These are phyloP conservation scores for Pythium aristosporum DNA, from an alignment of 352 stramenopile species.

Conservation along the genomic window DNA sequence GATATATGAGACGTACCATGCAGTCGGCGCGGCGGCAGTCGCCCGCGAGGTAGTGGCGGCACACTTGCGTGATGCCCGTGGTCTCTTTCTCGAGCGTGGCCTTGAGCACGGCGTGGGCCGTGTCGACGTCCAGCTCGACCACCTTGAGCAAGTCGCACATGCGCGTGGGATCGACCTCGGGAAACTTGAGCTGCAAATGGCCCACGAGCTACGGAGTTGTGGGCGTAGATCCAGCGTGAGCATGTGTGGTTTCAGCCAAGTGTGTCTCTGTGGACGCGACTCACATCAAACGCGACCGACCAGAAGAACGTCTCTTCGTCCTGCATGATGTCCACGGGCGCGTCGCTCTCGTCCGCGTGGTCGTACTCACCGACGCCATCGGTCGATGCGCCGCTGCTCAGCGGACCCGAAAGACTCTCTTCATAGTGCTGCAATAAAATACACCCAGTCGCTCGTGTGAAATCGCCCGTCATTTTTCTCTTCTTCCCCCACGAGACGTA, in stretches of 20 bases:
- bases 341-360: slow-evolving; percentile 14
- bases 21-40: slow-evolving; percentile 83
- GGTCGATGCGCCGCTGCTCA: slow-evolving; percentile 25
- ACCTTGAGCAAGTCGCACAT: slow-evolving; percentile 75
- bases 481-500: slow-evolving; percentile 6
- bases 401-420: slow-evolving; percentile 12
- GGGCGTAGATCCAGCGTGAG: background rate
- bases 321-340: slow-evolving; percentile 39
- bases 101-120: slow-evolving; percentile 73
- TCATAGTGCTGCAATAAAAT: slow-evolving; percentile 14
- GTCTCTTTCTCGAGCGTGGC: slow-evolving; percentile 71
- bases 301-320: slow-evolving; percentile 86
- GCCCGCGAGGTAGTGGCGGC: slow-evolving; percentile 77
- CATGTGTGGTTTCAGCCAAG: background rate
- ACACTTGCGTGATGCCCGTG: slow-evolving; percentile 72
- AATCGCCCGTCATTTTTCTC: background rate
- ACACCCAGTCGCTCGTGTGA: background rate
- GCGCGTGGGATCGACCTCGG: slow-evolving; percentile 66
- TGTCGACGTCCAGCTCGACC: slow-evolving; percentile 72
- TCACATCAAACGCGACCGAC: slow-evolving; percentile 83
- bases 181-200: slow-evolving; percentile 85
- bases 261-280: background rate
- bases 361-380: slow-evolving; percentile 21
- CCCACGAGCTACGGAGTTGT: slow-evolving; percentile 50
- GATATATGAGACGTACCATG: slow-evolving; percentile 46